phyloP scores from a whole-genome alignment of 768 basidiomycete species.

The Trametes coccinea region DNA sequence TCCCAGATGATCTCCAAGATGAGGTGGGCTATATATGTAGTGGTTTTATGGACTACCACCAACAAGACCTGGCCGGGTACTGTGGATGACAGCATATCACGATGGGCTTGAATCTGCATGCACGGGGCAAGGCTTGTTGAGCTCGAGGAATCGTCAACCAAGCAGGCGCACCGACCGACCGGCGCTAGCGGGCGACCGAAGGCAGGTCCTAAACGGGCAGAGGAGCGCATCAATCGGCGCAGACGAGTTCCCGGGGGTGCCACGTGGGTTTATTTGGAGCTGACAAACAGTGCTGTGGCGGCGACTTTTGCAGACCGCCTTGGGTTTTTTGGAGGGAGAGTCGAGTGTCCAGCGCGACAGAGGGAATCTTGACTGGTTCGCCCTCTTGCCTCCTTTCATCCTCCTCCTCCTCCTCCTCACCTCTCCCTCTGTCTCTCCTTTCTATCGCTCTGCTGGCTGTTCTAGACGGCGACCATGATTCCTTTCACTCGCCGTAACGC shows the following conservation, averaged over 20 bases:
- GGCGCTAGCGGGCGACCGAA: not conserved
- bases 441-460: not conserved
- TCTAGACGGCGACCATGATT: conserved; percentile 30
- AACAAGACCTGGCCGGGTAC: too few relatives aligned
- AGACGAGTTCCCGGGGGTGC: not conserved
- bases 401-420: not conserved
- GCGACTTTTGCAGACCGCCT: conserved; percentile 1
- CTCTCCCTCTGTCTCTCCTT: not conserved
- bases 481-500: conserved; percentile 31
- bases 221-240: not conserved
- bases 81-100: too few relatives aligned
- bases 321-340: not conserved
- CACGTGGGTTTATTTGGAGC: conserved; percentile 10
- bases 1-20: too few relatives aligned
- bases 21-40: too few relatives aligned
- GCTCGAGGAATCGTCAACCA: too few relatives aligned
- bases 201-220: not conserved
- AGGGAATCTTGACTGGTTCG: conserved; percentile 20
- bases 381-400: not conserved
- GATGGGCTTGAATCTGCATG: too few relatives aligned
- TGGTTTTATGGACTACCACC: too few relatives aligned
- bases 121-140: too few relatives aligned
- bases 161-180: too few relatives aligned
- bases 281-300: conserved; percentile 15
- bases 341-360: not conserved